Base-by-base conservation (phyloP, 139 green algal species). In the Edaphochlamys debaryana region DNA sequence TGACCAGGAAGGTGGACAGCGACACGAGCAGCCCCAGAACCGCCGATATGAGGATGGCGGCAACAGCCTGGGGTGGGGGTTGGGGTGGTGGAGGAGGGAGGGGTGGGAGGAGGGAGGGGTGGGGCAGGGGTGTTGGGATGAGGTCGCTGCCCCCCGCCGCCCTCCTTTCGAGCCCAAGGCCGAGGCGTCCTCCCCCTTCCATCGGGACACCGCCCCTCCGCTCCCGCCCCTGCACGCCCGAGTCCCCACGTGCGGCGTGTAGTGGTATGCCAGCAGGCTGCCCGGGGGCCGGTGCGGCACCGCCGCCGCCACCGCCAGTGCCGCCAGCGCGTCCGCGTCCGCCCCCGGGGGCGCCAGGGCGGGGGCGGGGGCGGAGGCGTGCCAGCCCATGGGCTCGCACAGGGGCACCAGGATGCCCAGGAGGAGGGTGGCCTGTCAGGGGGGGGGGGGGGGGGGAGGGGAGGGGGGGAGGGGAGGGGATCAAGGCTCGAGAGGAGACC, bases 21-120 rank as follows among this genome's bases (percentile, higher is more conserved):
- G 90, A 95, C 42, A 98, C 95, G 17, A 97, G 79, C 54, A 98
- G 90, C n/a, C 95, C 95, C 36, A 98, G 90, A 48, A 95, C 72
- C 1, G 94, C 91, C 32, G 76, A 92, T 19, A 97, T 36, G 3
- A 93, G 40, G 67, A 98, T 98, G 38, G 94, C 93, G 25, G 62
- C 67, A 4, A 95, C 68, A 0, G 90, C 85, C 13, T 79, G 75
- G 19, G 79, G n/a, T n/a, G n/a, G n/a, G n/a, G n/a, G n/a, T n/a
- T n/a, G n/a, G n/a, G n/a, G n/a, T n/a, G n/a, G n/a, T n/a, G n/a
- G n/a, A n/a, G n/a, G n/a, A n/a, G n/a, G n/a, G n/a, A n/a, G n/a
- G n/a, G n/a, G n/a, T n/a, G n/a, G n/a, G n/a, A n/a, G n/a, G n/a
- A n/a, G n/a, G n/a, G n/a, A n/a, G n/a, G n/a, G n/a, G n/a, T n/a